These are phyloP conservation scores for Cryphonectria naterciae DNA, from an alignment of 2,329 filamentous ascomycete genomes.

Conservation along the genomic window DNA sequence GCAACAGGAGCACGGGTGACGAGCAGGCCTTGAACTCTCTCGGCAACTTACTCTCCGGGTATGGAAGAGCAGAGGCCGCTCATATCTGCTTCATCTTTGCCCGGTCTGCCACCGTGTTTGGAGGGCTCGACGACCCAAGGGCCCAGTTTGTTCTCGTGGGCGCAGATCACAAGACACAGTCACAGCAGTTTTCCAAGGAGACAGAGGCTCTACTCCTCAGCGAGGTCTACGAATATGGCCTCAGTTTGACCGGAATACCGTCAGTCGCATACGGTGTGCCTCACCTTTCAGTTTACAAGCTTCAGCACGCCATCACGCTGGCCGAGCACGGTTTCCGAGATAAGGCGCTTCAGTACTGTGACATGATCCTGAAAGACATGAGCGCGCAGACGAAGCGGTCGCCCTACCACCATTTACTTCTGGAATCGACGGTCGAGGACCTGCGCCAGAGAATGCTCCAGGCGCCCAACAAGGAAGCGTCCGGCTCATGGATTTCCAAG, in stretches of 20 bases:
- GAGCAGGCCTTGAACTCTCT: conserved; percentile 76
- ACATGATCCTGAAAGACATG: conserved; percentile 76
- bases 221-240: conserved; percentile 91
- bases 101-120: conserved; percentile 70
- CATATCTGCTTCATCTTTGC: conserved; percentile 95
- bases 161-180: conserved; percentile 74
- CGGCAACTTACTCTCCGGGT: conserved; percentile 80
- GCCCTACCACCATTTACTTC: conserved; percentile 78
- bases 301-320: conserved; percentile 82
- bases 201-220: conserved; percentile 89
- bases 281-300: conserved; percentile 88
- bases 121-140: conserved; percentile 80
- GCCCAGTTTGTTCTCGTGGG: conserved; percentile 83
- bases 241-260: conserved; percentile 68
- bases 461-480: conserved; percentile 74
- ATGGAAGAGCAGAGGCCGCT: conserved; percentile 87
- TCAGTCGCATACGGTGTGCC: conserved; percentile 65
- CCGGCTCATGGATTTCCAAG: conserved; percentile 88
- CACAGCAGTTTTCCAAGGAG: conserved; percentile 75
- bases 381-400: conserved; percentile 82
- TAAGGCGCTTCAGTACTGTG: conserved; percentile 90
- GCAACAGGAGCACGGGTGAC: conserved; percentile 85
- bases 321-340: conserved; percentile 81
- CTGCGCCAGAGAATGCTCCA: conserved; percentile 81
- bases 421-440: conserved; percentile 81